Percentiles rank a stretch among this genome's conserved stretches.
phyloP scores from a whole-genome alignment of 805 yeast genomes.

The Saturnispora besseyi region DNA sequence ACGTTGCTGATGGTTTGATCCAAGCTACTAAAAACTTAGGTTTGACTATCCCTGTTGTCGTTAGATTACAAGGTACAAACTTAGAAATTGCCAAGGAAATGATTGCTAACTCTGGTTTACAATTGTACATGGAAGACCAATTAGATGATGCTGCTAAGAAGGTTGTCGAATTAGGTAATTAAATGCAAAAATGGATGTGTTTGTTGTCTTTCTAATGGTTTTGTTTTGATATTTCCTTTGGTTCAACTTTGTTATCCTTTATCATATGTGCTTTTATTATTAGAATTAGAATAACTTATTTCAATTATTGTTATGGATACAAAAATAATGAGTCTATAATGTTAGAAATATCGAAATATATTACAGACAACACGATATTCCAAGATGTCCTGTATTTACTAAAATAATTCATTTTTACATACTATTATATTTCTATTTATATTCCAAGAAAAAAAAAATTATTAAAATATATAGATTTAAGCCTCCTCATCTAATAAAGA shows the following conservation, averaged over 20 bases:
- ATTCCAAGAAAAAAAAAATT: not conserved
- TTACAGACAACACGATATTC: too few species aligned
- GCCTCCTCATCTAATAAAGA: slow-evolving; percentile 18
- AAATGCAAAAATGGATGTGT: slow-evolving; percentile 2
- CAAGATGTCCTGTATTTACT: not conserved
- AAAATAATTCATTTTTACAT: not conserved
- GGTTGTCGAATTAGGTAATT: slow-evolving; percentile 60
- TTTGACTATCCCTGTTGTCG: slow-evolving; percentile 89
- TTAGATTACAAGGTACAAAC: slow-evolving; percentile 98
- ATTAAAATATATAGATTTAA: not conserved
- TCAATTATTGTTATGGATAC: too few species aligned
- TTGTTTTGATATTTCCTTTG: not conserved
- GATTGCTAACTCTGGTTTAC: slow-evolving; percentile 81
- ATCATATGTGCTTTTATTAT: too few species aligned
- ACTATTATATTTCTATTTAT: slow-evolving; percentile 1
- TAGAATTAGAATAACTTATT: too few species aligned
- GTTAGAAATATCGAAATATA: too few species aligned
- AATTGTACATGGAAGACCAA: slow-evolving; percentile 85
- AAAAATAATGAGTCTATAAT: too few species aligned
- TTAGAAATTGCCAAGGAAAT: slow-evolving; percentile 79
- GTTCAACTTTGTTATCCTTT: too few species aligned
- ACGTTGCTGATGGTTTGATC: slow-evolving; percentile 95
- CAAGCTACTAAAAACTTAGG: slow-evolving; percentile 89
- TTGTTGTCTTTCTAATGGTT: not conserved
- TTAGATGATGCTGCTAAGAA: slow-evolving; percentile 96